Evolutionary conservation across 129 eudicot genomes (phyloP).

Genomic region (Chrysanthemum makinoi): DNA sequence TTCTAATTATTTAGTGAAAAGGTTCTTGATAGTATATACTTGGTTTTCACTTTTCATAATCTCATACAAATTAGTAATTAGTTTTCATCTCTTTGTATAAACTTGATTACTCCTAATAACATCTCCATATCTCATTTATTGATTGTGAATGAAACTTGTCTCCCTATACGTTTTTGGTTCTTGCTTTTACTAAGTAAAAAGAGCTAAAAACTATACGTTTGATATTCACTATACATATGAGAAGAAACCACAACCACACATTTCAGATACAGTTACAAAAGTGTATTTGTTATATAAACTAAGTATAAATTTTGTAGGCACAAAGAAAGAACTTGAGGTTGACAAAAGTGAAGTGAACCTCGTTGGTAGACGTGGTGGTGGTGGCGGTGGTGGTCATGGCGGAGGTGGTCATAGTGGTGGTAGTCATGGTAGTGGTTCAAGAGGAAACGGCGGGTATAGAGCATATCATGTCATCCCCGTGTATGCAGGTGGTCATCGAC

Average conservation of each 20-base stretch:
- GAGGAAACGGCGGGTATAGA: slow-evolving; percentile 5
- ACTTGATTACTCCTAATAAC: no score
- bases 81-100: no score
- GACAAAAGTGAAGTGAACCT: neutral
- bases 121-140: no score
- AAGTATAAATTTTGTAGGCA: neutral
- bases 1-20: no score
- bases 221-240: no score
- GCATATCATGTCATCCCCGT: slow-evolving; percentile 20
- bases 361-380: slow-evolving; percentile 24
- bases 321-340: slow-evolving; percentile 3
- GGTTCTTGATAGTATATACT: no score
- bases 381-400: slow-evolving; percentile 11
- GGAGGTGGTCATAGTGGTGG: slow-evolving; percentile 6
- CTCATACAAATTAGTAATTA: no score
- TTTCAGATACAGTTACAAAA: no score
- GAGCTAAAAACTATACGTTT: no score
- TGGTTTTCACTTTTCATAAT: no score
- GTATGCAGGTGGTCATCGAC: slow-evolving; percentile 21
- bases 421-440: slow-evolving; percentile 2
- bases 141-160: no score
- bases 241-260: no score
- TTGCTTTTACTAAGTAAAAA: neutral
- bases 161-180: neutral
- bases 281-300: neutral